Conservation (phyloP, 768 basidiomycete species). For the Mycena crocata region DNA sequence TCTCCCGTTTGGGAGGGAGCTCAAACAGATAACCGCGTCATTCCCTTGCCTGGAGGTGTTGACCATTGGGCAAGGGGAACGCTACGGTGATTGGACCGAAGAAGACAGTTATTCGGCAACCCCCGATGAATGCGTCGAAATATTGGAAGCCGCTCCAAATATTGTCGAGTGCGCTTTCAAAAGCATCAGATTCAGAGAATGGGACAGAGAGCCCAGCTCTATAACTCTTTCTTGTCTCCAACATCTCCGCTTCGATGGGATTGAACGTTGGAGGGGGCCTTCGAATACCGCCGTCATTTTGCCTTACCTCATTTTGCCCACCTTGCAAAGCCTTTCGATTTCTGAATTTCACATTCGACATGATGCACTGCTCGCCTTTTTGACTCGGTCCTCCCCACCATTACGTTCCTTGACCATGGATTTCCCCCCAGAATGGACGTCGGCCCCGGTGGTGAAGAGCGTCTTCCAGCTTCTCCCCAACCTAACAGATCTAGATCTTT, state of each 20-base stretch:
- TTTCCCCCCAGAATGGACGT: background rate
- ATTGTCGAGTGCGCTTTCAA: background rate
- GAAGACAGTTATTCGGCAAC: background rate
- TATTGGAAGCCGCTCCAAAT: background rate
- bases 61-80: background rate
- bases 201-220: background rate
- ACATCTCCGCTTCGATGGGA: background rate
- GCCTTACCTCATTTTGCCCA: background rate
- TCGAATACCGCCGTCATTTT: background rate
- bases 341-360: background rate
- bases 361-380: background rate
- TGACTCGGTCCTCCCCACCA: slow-evolving; percentile 3
- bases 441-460: background rate
- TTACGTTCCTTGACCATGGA: background rate
- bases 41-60: background rate
- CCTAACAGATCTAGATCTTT: background rate
- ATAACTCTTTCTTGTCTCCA: background rate
- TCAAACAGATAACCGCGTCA: background rate
- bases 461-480: background rate
- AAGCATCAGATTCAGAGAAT: background rate
- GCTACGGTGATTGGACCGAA: background rate
- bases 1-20: background rate
- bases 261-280: too few relatives aligned
- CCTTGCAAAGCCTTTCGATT: slow-evolving; percentile 2
- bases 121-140: background rate